Conservation (phyloP, 306 rosid species). For the Cucurbita maxima region DNA sequence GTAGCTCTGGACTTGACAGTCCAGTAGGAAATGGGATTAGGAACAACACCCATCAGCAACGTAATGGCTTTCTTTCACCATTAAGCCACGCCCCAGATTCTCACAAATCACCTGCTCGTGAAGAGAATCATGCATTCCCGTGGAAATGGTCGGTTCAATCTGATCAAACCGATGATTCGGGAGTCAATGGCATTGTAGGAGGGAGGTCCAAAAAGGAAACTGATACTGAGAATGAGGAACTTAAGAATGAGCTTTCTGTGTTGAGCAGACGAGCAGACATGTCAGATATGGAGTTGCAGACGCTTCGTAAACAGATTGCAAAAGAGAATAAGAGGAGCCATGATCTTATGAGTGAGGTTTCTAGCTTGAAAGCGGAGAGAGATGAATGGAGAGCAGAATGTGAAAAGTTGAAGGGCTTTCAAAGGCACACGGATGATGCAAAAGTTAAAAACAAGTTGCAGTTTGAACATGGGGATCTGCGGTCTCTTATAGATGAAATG, state of each 20-base stretch:
- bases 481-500: conserved; percentile 61
- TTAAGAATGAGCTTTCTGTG: conserved; percentile 52
- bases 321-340: conserved; percentile 81
- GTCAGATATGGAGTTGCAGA: conserved; percentile 86
- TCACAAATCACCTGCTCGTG: conserved; percentile 21
- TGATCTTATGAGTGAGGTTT: conserved; percentile 56
- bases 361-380: conserved; percentile 64
- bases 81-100: conserved; percentile 14
- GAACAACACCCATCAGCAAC: conserved; percentile 23
- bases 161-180: conserved; percentile 34
- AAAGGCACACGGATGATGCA: conserved; percentile 38
- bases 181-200: conserved; percentile 18
- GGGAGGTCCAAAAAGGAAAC: conserved; percentile 27
- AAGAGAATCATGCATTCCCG: conserved; percentile 32
- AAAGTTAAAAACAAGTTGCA: conserved; percentile 43
- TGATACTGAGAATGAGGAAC: conserved; percentile 41
- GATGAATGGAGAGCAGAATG: conserved; percentile 54
- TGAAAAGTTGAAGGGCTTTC: conserved; percentile 46
- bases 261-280: conserved; percentile 63
- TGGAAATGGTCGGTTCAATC: conserved; percentile 62
- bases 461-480: conserved; percentile 46
- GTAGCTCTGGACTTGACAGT: conserved; percentile 75
- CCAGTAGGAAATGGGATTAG: conserved; percentile 43
- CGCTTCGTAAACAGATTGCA: conserved; percentile 66
- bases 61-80: conserved; percentile 13